Base-by-base conservation (phyloP, 192 early-diverging fungal species). In the Backusella circina region DNA sequence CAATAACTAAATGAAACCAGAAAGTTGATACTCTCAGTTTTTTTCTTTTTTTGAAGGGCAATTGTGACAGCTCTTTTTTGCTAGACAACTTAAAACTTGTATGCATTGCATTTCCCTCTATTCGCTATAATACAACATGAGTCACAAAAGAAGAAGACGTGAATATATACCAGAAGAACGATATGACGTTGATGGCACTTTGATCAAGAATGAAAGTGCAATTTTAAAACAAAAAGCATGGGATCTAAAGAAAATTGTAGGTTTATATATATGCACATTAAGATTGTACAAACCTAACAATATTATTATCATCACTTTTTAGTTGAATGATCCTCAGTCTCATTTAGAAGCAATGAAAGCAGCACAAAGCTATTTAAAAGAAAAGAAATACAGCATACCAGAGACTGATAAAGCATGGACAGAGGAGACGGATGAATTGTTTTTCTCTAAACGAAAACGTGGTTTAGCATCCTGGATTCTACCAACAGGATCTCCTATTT, bases 221-320 rank as follows among this genome's bases (percentile, higher is more conserved):
- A 28, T 61, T 21, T 47, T 68, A 30, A 44, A 28, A 44, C 69
- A 44, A 23, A 67, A 72, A 35, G 23, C 15, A 16, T 83, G 81
- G 81, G 47, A 74, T 79, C 70, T 83, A 33, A 79, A 72, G 71
- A 75, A 72, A 18, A 76, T 83, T 37, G 81, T 83, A 72, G 16
- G 44, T 4, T 47, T 47, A 47, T 47, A 47, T 6, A 47, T 35
- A n/a, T n/a, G n/a, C n/a, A n/a, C n/a, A n/a, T n/a, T n/a, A n/a
- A n/a, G n/a, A n/a, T n/a, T n/a, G n/a, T n/a, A n/a, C 18, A 47
- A 47, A n/a, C 44, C 57, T 75, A 26, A 15, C 39, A 23, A 16
- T 41, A 3, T 47, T 47, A 18, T 47, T 47, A 47, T 47, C 16
- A 36, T 21, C 21, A 35, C 0, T 8, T 21, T 33, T 7, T 39